A percentile compares a stretch with the other conserved stretches of the same genome.
phyloP scores from a whole-genome alignment of 2,329 filamentous ascomycete genomes.

The Fusarium albosuccineum region DNA sequence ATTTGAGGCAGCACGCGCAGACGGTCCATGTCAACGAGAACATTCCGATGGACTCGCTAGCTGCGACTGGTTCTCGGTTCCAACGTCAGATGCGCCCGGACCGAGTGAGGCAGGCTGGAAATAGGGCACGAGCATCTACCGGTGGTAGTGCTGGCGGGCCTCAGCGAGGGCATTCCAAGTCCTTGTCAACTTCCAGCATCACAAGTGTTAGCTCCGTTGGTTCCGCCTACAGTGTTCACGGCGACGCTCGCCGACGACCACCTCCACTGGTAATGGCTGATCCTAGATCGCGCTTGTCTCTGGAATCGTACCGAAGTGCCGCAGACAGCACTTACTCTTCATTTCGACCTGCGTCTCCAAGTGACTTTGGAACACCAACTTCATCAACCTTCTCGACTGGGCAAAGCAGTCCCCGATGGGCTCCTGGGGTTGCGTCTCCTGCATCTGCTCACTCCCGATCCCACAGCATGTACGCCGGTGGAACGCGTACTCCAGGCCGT shows the following conservation, averaged over 20 bases:
- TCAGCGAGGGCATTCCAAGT: conserved; percentile 85
- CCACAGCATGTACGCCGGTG: conserved; percentile 77
- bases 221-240: conserved; percentile 75
- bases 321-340: conserved; percentile 70
- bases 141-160: conserved; percentile 79
- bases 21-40: conserved; percentile 98
- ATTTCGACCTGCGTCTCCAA: conserved; percentile 76
- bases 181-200: conserved; percentile 88
- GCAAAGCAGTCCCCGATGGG: conserved; percentile 82
- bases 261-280: conserved; percentile 88
- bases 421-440: conserved; percentile 78
- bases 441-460: conserved; percentile 76
- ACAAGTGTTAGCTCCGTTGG: conserved; percentile 75
- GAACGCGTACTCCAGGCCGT: conserved; percentile 75
- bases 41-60: conserved; percentile 92
- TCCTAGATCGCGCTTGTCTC: conserved; percentile 72
- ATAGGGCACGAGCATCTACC: conserved; percentile 81
- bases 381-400: conserved; percentile 85
- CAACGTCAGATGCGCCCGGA: conserved; percentile 93
- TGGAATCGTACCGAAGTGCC: conserved; percentile 77
- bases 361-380: conserved; percentile 84
- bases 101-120: conserved; percentile 79
- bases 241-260: conserved; percentile 78
- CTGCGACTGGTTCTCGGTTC: conserved; percentile 91
- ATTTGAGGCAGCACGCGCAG: conserved; percentile 95